These are phyloP conservation scores for Eucalyptus grandis DNA, from an alignment of 345 rosid genomes.

Conservation along the genomic window DNA sequence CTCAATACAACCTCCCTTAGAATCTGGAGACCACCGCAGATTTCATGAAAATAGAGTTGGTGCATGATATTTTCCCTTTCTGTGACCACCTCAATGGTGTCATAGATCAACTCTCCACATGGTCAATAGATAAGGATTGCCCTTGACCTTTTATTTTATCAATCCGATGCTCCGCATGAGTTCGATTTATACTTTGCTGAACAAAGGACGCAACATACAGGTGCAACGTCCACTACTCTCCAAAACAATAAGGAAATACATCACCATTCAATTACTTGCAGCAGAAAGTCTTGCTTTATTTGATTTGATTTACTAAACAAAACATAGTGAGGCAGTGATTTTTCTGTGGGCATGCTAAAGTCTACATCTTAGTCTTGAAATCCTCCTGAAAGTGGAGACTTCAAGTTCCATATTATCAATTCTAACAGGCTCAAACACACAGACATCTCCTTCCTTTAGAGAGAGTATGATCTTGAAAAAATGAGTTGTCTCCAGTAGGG, in stretches of 20 bases:
- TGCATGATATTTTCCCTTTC: too few species aligned
- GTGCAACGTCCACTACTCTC: rapidly evolving
- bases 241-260: neutral
- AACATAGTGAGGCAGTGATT: neutral
- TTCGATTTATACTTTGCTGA: neutral
- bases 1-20: neutral
- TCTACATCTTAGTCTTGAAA: rapidly evolving
- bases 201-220: neutral
- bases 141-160: neutral
- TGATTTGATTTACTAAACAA: neutral
- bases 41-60: neutral
- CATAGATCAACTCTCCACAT: neutral
- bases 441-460: neutral
- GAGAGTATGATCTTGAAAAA: too few species aligned
- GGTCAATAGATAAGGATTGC: neutral
- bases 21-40: neutral
- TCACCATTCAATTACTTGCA: neutral
- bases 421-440: neutral
- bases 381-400: neutral
- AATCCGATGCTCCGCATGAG: neutral
- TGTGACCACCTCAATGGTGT: neutral
- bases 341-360: neutral
- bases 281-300: neutral
- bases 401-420: neutral
- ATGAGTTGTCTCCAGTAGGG: too few species aligned